Evolutionary conservation across 2,329 filamentous ascomycete species (phyloP).

Genomic region (Teratosphaeria zuluensis): DNA sequence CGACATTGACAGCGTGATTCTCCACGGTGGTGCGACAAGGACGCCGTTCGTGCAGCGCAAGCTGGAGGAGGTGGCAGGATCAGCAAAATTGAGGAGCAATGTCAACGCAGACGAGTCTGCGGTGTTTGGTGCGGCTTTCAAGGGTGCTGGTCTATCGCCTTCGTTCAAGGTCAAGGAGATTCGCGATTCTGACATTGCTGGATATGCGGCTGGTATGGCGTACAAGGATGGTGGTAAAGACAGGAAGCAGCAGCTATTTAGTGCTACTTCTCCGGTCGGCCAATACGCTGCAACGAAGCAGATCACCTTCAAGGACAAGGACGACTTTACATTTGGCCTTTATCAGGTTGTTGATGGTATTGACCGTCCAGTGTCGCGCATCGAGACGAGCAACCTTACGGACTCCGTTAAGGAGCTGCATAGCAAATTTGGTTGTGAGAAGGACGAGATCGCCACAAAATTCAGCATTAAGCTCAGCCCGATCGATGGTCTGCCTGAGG

Average conservation of each 20-base stretch:
- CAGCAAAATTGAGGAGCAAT: slow-evolving; percentile 73
- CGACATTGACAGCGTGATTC: slow-evolving; percentile 81
- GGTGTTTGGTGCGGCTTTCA: slow-evolving; percentile 91
- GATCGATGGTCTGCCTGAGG: slow-evolving; percentile 69
- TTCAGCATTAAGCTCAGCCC: slow-evolving; percentile 63
- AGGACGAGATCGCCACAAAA: slow-evolving; percentile 69
- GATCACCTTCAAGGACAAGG: slow-evolving; percentile 68
- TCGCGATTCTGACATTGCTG: slow-evolving; percentile 63
- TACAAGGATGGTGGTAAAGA: slow-evolving; percentile 58
- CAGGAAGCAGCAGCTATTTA: slow-evolving; percentile 75
- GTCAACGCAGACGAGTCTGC: slow-evolving; percentile 97
- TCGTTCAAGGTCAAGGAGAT: slow-evolving; percentile 99
- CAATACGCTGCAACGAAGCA: slow-evolving; percentile 57
- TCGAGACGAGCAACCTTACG: slow-evolving; percentile 79
- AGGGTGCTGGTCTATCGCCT: slow-evolving; percentile 81
- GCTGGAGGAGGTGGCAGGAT: slow-evolving; percentile 66
- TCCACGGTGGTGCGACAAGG: slow-evolving; percentile 81
- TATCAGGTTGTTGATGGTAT: slow-evolving; percentile 57
- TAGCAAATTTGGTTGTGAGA: slow-evolving; percentile 66
- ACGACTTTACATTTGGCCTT: slow-evolving; percentile 72
- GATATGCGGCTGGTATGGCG: slow-evolving; percentile 65
- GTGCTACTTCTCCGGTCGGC: slow-evolving; percentile 63
- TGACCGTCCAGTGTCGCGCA: slow-evolving; percentile 53
- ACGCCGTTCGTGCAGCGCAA: slow-evolving; percentile 91
- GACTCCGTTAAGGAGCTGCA: slow-evolving; percentile 68